A percentile compares a stretch with the other conserved stretches of the same genome.
phyloP scores from a whole-genome alignment of 208 protist species.

The Trichomonas vaginalis region DNA sequence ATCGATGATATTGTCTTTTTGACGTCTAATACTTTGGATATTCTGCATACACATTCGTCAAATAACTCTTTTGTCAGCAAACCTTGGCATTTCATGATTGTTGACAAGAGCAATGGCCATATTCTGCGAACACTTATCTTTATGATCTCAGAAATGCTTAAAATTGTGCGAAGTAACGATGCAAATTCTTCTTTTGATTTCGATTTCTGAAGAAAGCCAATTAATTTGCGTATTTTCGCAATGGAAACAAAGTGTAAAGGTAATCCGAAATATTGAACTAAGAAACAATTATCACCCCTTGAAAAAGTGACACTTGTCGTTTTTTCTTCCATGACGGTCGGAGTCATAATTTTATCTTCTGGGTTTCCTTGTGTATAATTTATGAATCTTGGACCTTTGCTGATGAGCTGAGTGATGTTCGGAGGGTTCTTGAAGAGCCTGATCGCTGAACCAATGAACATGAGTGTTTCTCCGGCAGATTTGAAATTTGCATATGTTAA shows the following conservation, averaged over 20 bases:
- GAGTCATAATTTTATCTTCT: background rate
- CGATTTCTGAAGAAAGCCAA: background rate
- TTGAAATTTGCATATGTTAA: background rate
- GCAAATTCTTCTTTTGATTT: background rate
- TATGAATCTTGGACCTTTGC: background rate
- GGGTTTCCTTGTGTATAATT: background rate
- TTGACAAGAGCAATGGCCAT: background rate
- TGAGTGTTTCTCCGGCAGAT: background rate
- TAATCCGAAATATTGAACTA: background rate
- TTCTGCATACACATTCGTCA: background rate
- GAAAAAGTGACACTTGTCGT: background rate
- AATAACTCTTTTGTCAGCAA: background rate
- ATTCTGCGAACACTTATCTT: background rate
- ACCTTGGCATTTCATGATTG: background rate
- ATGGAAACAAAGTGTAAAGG: background rate
- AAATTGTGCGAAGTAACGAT: background rate
- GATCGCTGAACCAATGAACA: background rate
- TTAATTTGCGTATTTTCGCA: background rate
- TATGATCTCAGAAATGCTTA: background rate
- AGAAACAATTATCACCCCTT: background rate
- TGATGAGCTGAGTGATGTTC: background rate
- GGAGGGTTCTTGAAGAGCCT: background rate
- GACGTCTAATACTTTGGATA: background rate
- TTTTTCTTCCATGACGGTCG: background rate
- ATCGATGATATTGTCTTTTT: background rate